Percentiles rank a stretch among this genome's conserved stretches.
These are phyloP conservation scores for Fusarium udum DNA, from an alignment of 2,329 filamentous ascomycete species.

Conservation along the genomic window DNA sequence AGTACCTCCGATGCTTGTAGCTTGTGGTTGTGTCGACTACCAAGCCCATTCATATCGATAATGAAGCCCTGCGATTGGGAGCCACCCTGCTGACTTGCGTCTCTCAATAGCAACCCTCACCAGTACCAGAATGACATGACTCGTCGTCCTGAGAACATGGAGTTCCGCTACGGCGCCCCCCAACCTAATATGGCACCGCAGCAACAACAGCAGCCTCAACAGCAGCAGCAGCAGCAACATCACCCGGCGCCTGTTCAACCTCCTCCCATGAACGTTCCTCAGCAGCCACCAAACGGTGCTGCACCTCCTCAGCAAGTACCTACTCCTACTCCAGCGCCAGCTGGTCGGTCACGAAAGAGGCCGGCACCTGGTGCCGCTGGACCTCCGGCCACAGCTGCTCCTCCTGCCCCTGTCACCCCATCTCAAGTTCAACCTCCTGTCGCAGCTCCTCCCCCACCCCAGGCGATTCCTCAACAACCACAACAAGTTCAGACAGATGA, in stretches of 20 bases:
- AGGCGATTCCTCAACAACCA: constrained; percentile 43
- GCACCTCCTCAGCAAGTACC: constrained; percentile 50
- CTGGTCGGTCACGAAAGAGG: constrained; percentile 54
- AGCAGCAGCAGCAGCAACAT: constrained; percentile 49
- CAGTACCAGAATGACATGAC: constrained; percentile 63
- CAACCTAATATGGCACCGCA: constrained; percentile 52
- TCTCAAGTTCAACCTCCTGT: constrained; percentile 47
- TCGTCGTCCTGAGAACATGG: constrained; percentile 55
- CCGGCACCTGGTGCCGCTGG: constrained; percentile 52
- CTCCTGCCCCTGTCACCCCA: constrained; percentile 47
- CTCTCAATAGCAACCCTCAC: constrained; percentile 52
- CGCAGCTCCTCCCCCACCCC: constrained; percentile 45
- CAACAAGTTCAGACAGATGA: constrained; percentile 46
- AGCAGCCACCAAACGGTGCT: constrained; percentile 49
- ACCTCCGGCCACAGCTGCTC: constrained; percentile 49
- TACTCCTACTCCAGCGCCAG: constrained; percentile 51
- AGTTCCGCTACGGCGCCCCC: constrained; percentile 53
- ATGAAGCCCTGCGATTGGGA: constrained; percentile 38
- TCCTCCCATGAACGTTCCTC: constrained; percentile 56
- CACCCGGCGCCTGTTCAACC: constrained; percentile 49
- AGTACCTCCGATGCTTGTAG: constrained; percentile 8
- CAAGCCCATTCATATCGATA: constrained; percentile 42
- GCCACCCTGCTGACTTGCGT: constrained; percentile 44
- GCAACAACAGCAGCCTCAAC: constrained; percentile 44
- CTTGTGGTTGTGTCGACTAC: constrained; percentile 14